Base-by-base conservation (phyloP, 305 asterid genomes). In the Plantago lanceolata region DNA sequence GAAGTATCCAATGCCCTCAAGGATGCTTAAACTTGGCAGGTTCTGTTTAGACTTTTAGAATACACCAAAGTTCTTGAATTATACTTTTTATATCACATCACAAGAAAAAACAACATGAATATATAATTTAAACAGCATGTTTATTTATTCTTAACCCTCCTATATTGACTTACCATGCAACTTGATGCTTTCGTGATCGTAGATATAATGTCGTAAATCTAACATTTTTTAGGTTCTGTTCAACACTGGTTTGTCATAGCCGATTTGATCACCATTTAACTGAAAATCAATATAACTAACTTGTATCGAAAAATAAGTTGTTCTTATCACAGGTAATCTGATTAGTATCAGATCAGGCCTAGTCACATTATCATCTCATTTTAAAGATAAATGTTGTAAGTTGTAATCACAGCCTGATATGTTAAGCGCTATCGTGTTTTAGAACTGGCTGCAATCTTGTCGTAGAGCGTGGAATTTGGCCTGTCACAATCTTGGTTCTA, bases 1-100 rank as follows among this genome's bases (percentile, higher is more conserved):
- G 17, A 21, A 8, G 33, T 17, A 52, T 15, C 57, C 35, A 8
- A 24, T 20, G 29, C 24, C 35, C 18, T 24, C 35, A 53, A 12
- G 16, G 15, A 53, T 53, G 58, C 58, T 8, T 20, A 53, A 15
- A 8, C 58, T 53, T 53, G 58, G 26, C 58, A 53, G 29, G 21
- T 21, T 53, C 58, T 53, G 8, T 53, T 21, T 21, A 11, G 35
- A 21, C 3, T 21, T 24, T 20, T 12, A 19, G 28, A 24, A 24
- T 24, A 24, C 28, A 24, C 28, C 57, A 5, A 19, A 5, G 6
- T 52, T 19, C 21, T 19, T 2, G 1, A 52, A 52, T 52, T 8
- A 52, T 20, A 9, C 45, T 40, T 2, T 40, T 40, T 40, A 9
- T 40, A 40, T 40, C 45, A 40, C 45, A 40, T 40, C 45, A 40